A percentile compares a stretch with the other conserved stretches of the same genome.
These are phyloP conservation scores for Flaveria linearis DNA, from an alignment of 129 eudicot species.

Conservation along the genomic window DNA sequence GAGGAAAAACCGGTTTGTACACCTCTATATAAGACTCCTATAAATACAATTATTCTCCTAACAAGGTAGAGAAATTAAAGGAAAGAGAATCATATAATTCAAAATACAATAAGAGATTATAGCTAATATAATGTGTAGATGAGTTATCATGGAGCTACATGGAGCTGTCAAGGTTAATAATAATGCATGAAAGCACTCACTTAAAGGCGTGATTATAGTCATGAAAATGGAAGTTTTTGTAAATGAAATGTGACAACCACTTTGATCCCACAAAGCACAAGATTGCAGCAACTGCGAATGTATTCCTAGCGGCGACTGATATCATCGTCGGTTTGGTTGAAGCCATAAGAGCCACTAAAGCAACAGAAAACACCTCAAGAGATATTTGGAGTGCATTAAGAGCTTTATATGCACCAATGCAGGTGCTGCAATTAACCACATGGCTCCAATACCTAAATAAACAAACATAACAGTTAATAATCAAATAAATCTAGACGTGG, in stretches of 20 bases:
- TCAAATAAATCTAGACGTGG: neutral
- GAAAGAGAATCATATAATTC: too few relatives aligned
- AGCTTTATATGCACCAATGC: neutral
- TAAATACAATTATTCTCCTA: too few relatives aligned
- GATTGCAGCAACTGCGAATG: neutral
- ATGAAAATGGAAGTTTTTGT: conserved; percentile 7
- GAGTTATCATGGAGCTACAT: too few relatives aligned
- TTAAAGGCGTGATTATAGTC: conserved; percentile 9
- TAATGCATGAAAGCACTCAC: neutral
- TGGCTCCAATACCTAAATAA: neutral
- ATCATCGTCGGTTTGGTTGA: neutral
- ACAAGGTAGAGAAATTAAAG: too few relatives aligned
- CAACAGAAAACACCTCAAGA: neutral
- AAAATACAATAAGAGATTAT: too few relatives aligned
- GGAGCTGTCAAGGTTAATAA: too few relatives aligned
- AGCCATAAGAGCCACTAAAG: neutral
- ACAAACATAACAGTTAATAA: neutral
- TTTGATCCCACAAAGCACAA: conserved; percentile 6
- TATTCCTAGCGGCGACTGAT: neutral
- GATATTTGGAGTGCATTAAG: neutral
- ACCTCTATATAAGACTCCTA: too few relatives aligned
- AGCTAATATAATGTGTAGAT: too few relatives aligned
- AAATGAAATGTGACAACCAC: conserved; percentile 6
- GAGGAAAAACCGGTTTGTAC: too few relatives aligned
- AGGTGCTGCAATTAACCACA: neutral